Base-by-base conservation (phyloP, 2,329 filamentous ascomycete species). In the Cercospora beticola region DNA sequence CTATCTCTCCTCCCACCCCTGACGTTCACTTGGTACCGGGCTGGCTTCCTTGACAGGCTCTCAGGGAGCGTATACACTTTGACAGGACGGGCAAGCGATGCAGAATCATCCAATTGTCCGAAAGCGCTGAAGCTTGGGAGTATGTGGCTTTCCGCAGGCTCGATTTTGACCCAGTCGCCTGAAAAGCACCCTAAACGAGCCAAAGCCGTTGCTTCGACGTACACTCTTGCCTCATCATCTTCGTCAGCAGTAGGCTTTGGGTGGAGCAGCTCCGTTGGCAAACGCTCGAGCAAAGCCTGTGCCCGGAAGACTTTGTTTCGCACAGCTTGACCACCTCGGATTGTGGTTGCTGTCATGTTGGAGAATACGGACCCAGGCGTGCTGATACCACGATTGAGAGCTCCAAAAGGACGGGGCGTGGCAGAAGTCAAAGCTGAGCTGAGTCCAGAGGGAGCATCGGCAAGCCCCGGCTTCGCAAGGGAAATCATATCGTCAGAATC, bases 401-500 rank as follows among this genome's bases (percentile, higher is more conserved):
- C 87, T 18, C 89, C 90, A 46, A 86, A 84, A 0, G 92, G 91
- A 77, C 92, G 88, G 1, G 94, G 94, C 0, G 93, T 97, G 10
- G 92, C 93, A 1, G 91, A 88, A 49, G 91, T 91, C 76, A 93
- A 86, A 0, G 92, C 91, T 23, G 92, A 95, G 73, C 94, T 85
- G 18, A 92, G 89, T 60, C 93, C 94, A 0, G 91, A 90, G 65
- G 89, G 89, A 28, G 91, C 89, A n/a, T 92, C 87, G 1, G 92
- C 89, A 16, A 97, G 82, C 30, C 90, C 87, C 1, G 94, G 94
- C 0, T 91, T 90, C 72, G 91, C 90, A 33, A 98, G 85, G 4
- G 93, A 96, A 63, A 98, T 97, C 86, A 97, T 92, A 70, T 97
- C 93, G 72, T 97, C 94, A 0, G 92, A 95, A 77, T 97, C 94